Conservation (phyloP, 1,284 basidiomycete species). For the Polyporus tsugae region DNA sequence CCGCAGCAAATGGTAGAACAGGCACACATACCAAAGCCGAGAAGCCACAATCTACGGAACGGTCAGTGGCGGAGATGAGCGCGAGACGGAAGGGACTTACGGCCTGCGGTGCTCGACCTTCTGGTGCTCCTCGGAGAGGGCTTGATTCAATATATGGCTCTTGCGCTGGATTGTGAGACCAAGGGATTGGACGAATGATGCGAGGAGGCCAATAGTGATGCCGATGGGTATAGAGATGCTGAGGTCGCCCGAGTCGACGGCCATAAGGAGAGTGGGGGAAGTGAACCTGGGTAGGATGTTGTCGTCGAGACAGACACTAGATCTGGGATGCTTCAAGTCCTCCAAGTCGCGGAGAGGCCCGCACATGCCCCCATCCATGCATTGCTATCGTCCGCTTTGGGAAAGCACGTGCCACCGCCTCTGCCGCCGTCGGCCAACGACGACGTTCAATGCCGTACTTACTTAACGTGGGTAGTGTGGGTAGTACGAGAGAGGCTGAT, state of each 20-base stretch:
- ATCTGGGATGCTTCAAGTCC: conserved; percentile 16
- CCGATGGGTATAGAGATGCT: conserved; percentile 61
- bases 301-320: conserved; percentile 11
- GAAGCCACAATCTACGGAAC: conserved; percentile 73
- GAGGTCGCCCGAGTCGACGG: conserved; percentile 33
- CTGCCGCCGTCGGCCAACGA: too few relatives aligned
- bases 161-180: conserved; percentile 95
- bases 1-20: conserved; percentile 13
- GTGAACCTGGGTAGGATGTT: conserved; percentile 15
- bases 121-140: conserved; percentile 68
- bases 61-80: conserved; percentile 26
- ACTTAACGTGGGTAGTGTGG: background rate
- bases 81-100: conserved; percentile 52
- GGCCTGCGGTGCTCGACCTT: conserved; percentile 81
- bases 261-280: conserved; percentile 32
- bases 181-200: conserved; percentile 91
- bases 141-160: conserved; percentile 90
- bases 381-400: conserved; percentile 6
- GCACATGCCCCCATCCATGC: conserved; percentile 12
- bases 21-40: conserved; percentile 71
- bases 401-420: conserved; percentile 10
- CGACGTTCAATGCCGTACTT: too few relatives aligned
- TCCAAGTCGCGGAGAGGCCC: background rate
- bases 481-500: background rate
- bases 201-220: conserved; percentile 81